Conservation (phyloP, 495 filamentous ascomycete genomes). For the Schizothecium vesticola region DNA sequence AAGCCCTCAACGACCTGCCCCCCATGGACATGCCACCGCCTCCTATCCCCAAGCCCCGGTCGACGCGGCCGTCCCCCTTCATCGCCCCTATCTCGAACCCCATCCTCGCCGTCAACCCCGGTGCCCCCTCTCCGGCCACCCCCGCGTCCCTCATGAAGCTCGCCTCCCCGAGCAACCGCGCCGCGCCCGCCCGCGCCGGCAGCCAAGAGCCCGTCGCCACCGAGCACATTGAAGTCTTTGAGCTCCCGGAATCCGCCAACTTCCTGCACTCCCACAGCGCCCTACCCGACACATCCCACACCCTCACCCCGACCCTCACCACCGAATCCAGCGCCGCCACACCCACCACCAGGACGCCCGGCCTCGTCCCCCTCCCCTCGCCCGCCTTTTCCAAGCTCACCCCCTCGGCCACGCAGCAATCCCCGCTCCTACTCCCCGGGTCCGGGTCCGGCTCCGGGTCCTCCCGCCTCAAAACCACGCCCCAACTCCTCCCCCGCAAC, state of each 20-base stretch:
- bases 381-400: conserved; percentile 39
- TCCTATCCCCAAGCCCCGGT: conserved; percentile 46
- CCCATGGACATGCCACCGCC: conserved; percentile 52
- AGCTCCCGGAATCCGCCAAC: conserved; percentile 60
- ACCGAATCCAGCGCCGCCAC: conserved; percentile 25
- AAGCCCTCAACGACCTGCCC: conserved; percentile 36
- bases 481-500: conserved; percentile 38
- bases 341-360: conserved; percentile 25
- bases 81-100: conserved; percentile 25
- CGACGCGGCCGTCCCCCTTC: conserved; percentile 44
- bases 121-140: conserved; percentile 58
- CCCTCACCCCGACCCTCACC: conserved; percentile 32
- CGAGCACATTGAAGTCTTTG: conserved; percentile 62
- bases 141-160: conserved; percentile 80
- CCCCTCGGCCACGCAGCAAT: conserved; percentile 39
- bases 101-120: conserved; percentile 19
- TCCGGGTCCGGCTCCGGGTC: conserved; percentile 29
- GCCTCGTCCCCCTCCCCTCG: conserved; percentile 43
- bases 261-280: conserved; percentile 36
- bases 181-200: conserved; percentile 21
- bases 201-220: conserved; percentile 40
- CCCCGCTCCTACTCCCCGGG: conserved; percentile 47
- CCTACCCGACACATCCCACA: conserved; percentile 37
- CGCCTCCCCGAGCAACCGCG: conserved; percentile 39
- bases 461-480: conserved; percentile 36